Base-by-base conservation (phyloP, 495 filamentous ascomycete species). In the Aspergillus cavernicola region DNA sequence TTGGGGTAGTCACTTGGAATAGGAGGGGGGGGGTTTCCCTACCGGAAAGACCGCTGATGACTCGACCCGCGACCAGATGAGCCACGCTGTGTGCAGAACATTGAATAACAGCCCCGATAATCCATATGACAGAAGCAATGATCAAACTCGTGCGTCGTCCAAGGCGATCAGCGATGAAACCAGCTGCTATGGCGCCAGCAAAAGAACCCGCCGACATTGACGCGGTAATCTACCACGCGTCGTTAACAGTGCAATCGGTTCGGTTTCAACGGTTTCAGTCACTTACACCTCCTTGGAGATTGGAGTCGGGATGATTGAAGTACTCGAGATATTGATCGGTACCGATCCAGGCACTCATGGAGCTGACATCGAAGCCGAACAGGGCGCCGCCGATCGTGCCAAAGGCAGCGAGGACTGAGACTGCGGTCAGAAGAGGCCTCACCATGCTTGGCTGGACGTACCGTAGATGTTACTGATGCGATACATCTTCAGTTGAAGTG, bases 281-380 rank as follows among this genome's bases (percentile, higher is more conserved):
- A 65, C 66, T 40, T 64, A 63, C 80, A 74, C 55, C 70, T 22
- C 85, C 86, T 65, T 89, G 84, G 12, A 77, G 71, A 39, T 83
- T 66, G 7, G 79, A 83, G 23, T 84, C 69, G 0, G 85, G 86
- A 54, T 83, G 76, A 65, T 82, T 66, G 67, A 89, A 89, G 61
- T 80, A 88, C 1, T 77, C 67, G 44, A 81, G 72, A 61, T 89
- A 91, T 59, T 88, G 85, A 3, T 78, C 55, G 12, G 85, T 85
- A 19, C 81, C 81, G 61, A 90, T 80, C 65, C 87, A 87, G 60
- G 86, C 87, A 40, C 77, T 81, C 80, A 89, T 88, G 29, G 84
- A 87, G 38, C 69, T 68, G 36, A 46, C 29, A 46, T 50, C 72
- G 57, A 76, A 74, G 19, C 72, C 71, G 54, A 74, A 76, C 2